These are phyloP conservation scores for Stevia rebaudiana DNA, from an alignment of 140 eudicot genomes.

Conservation along the genomic window DNA sequence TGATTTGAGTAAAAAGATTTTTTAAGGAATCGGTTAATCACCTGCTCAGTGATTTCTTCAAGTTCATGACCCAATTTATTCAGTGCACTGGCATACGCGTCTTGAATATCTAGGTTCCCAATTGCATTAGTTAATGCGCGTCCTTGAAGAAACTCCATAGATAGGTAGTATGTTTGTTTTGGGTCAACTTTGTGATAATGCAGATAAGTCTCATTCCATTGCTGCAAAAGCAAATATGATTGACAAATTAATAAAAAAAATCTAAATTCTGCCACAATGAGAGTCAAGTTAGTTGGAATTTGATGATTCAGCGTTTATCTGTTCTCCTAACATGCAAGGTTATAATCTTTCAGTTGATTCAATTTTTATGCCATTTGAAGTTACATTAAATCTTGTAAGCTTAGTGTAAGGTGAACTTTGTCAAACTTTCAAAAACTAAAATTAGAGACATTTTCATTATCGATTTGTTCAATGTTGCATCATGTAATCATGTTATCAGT, in stretches of 20 bases:
- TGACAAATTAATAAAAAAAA: background rate
- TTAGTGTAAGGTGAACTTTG: background rate
- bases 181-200: slow-evolving; percentile 88
- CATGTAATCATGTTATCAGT: no score
- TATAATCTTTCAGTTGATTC: background rate
- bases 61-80: slow-evolving; percentile 87
- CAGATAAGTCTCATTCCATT: slow-evolving; percentile 97
- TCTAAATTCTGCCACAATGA: background rate
- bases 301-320: background rate
- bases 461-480: no score
- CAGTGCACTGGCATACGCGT: slow-evolving; percentile 81
- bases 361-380: background rate
- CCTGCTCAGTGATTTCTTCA: slow-evolving; percentile 88
- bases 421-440: no score
- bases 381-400: background rate
- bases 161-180: slow-evolving; percentile 94
- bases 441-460: no score
- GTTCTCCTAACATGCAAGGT: slow-evolving; percentile 6
- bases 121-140: slow-evolving; percentile 96
- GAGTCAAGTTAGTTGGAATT: background rate
- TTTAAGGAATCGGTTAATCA: slow-evolving; percentile 4
- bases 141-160: slow-evolving; percentile 99
- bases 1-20: background rate
- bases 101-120: slow-evolving; percentile 78
- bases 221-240: slow-evolving; percentile 44